Evolutionary conservation across 257 asterid genomes (phyloP), one percentile per base, ranked within the genome.

Genomic region (Osmanthus fragrans): DNA sequence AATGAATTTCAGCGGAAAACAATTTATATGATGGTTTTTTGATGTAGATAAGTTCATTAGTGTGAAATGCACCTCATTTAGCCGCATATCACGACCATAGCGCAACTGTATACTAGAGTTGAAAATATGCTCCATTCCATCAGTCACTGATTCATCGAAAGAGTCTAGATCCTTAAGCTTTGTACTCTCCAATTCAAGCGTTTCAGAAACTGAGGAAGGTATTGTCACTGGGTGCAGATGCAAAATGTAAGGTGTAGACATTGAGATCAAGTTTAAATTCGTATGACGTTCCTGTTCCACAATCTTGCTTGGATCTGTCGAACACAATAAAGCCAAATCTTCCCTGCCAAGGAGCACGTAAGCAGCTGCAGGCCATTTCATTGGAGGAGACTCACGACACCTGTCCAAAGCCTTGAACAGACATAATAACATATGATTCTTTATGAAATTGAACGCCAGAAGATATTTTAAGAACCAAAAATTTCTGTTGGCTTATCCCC

Each of bases 81-180:
- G 89, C 74, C 98, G 93, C 83, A 96, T 91, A 88, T 96, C 99
- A 79, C 90, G 88, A 75, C 99, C 99, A 89, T 90, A 96, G 16
- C 96, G 96, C 77, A 96, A 86, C 85, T 90, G 97, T 79, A 96
- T 91, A 87, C 92, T 88, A 73, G 97, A 89, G 82, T 86, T 93
- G 87, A 90, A 93, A 84, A 92, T 88, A 88, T 96, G 94, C 73
- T 92, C 98, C 99, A 96, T 96, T 71, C 99, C 99, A 87, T 96
- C 99, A 15, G 83, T 73, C 63, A 85, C 87, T 56, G 92, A 86
- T 77, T 96, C 99, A 80, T 91, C 97, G 70, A 85, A 80, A 78
- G 85, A 87, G 83, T 93, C 97, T 76, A 80, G 77, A 76, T 88
- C 96, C 85, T 91, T 97, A 70, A 89, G 81, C 88, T 92, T 93